Evolutionary conservation across 2,329 filamentous ascomycete genomes (phyloP).

Genomic region (Ambrosiella beaveri): DNA sequence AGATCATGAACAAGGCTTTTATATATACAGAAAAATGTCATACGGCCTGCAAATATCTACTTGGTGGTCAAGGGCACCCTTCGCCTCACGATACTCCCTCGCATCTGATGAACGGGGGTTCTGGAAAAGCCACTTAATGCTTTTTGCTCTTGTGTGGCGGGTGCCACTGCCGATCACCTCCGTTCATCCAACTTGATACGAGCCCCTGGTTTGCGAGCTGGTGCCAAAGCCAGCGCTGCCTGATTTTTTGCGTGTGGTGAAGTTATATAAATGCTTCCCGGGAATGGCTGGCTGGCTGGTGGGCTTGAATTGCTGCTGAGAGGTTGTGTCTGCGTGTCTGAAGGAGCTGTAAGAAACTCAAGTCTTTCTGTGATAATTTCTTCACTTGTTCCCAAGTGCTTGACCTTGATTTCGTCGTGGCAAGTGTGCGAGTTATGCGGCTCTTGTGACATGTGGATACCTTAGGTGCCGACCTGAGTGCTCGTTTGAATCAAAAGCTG

Average conservation of each 20-base stretch:
- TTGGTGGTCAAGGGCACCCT: not conserved
- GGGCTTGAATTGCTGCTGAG: too few relatives aligned
- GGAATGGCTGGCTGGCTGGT: too few relatives aligned
- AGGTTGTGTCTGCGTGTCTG: too few relatives aligned
- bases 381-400: not conserved
- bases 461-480: not conserved
- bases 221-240: not conserved
- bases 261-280: not conserved
- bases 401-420: not conserved
- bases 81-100: not conserved
- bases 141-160: not conserved
- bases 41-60: too few relatives aligned
- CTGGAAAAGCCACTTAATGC: not conserved
- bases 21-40: too few relatives aligned
- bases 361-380: too few relatives aligned
- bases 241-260: not conserved
- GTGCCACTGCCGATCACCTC: not conserved
- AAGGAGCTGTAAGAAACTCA: too few relatives aligned
- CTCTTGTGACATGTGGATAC: not conserved
- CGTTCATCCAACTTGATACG: slow-evolving; percentile 3
- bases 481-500: not conserved
- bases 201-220: not conserved
- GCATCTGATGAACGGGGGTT: not conserved
- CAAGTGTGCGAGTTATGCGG: not conserved
- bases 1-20: too few relatives aligned